Conservation (phyloP, 305 asterid genomes). For the Ajuga reptans region DNA sequence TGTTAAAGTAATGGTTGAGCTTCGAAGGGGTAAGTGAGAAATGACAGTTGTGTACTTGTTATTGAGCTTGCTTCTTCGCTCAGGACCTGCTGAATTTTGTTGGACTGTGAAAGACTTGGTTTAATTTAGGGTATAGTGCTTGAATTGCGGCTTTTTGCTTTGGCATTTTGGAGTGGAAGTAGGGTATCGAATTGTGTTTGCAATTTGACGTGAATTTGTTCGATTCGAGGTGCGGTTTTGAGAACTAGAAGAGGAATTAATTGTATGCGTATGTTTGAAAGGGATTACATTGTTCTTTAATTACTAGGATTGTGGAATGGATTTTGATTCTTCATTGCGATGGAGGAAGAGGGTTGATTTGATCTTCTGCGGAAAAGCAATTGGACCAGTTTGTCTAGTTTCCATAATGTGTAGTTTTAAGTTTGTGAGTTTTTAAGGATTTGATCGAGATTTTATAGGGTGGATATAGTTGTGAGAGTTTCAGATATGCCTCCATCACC, state of each 20-base stretch:
- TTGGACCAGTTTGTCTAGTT: constrained; percentile 15
- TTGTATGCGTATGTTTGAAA: constrained; percentile 11
- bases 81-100: constrained; percentile 28
- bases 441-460: constrained; percentile 25
- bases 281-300: constrained; percentile 6
- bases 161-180: constrained; percentile 21
- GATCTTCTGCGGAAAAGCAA: background rate
- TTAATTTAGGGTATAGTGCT: constrained; percentile 16
- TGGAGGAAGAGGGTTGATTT: constrained; percentile 22
- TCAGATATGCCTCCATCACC: constrained; percentile 81
- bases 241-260: constrained; percentile 7
- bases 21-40: constrained; percentile 23
- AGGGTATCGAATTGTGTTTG: constrained; percentile 23
- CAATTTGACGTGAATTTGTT: constrained; percentile 5
- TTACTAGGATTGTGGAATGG: constrained; percentile 25
- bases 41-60: constrained; percentile 19
- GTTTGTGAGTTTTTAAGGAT: constrained; percentile 26
- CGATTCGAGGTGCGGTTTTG: constrained; percentile 25
- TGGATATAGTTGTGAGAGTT: constrained; percentile 19
- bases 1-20: constrained; percentile 16
- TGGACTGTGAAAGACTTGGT: background rate
- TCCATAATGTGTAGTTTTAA: constrained; percentile 27
- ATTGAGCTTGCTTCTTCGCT: constrained; percentile 18
- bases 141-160: constrained; percentile 21
- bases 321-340: constrained; percentile 21